Base-by-base conservation (phyloP, 2,329 filamentous ascomycete species). In the Arthroderma sp. region DNA sequence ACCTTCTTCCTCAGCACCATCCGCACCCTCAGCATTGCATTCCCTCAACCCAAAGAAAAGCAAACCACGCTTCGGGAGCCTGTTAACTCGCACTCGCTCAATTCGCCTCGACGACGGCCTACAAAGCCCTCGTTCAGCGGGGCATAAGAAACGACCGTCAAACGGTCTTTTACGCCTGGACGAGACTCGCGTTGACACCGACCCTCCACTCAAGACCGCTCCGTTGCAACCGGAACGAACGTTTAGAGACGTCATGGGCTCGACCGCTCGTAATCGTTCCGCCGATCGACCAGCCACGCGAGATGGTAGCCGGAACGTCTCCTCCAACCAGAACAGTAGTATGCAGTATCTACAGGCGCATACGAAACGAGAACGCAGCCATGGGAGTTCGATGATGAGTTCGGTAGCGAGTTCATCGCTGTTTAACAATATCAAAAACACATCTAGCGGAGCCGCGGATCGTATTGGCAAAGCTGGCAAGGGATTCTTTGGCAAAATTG, bases 401-500 rank as follows among this genome's bases (percentile, higher is more conserved):
- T 62, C 81, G 76, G 64, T 74, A 7, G 73, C 77, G 2, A 54
- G 58, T 13, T 75, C 78, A 55, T 77, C 79, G 1, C 83, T 93
- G 57, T 81, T 93, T 66, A 86, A 80, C 62, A 88, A 86, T 58
- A 74, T 93, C 49, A 87, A 86, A 63, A 85, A 80, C 63, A 84
- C 84, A 4, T 85, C 84, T 17, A 85, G 81, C 54, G 85, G 84
- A 64, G 86, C 87, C 56, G 88, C 87, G 21, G 87, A 88, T 62
- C 78, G 79, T 41, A 69, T 83, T 58, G 78, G 78, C 61, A 88
- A 89, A 66, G 82, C 91, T 61, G 85, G 87, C 62, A 91, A 90
- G 67, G 86, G 86, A 8, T 78, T 94, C 55, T 91, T 95, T 66
- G 87, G 87, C 59, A 93, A 93, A 71, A 79, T 85, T 63, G 80